Evolutionary conservation across 805 yeast species (phyloP).

Genomic region (Lipomyces sp.): DNA sequence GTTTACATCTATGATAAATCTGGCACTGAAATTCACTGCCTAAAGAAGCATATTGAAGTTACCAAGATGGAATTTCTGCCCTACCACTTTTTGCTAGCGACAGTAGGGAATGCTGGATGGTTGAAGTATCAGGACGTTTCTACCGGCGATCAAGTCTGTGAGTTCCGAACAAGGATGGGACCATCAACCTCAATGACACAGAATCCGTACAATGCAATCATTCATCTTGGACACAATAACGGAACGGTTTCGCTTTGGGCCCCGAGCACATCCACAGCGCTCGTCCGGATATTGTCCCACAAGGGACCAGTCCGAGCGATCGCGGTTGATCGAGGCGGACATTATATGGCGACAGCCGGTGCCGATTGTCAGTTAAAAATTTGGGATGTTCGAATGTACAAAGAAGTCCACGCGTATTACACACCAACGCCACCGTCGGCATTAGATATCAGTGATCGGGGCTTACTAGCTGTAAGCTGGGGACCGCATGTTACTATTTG

Average conservation of each 20-base stretch:
- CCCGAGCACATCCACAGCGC: slow-evolving; percentile 82
- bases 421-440: slow-evolving; percentile 85
- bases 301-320: slow-evolving; percentile 87
- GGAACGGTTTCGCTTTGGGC: slow-evolving; percentile 95
- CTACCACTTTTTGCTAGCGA: slow-evolving; percentile 82
- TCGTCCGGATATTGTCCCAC: slow-evolving; percentile 78
- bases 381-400: slow-evolving; percentile 90
- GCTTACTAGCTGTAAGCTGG: slow-evolving; percentile 87
- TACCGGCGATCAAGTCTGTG: slow-evolving; percentile 85
- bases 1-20: slow-evolving; percentile 88
- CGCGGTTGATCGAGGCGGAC: slow-evolving; percentile 88
- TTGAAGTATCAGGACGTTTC: slow-evolving; percentile 94
- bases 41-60: slow-evolving; percentile 87
- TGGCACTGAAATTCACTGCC: slow-evolving; percentile 89
- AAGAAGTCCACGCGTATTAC: slow-evolving; percentile 65
- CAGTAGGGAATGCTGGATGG: slow-evolving; percentile 89
- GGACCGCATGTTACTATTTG: slow-evolving; percentile 94
- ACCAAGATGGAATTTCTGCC: slow-evolving; percentile 86
- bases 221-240: slow-evolving; percentile 90
- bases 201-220: slow-evolving; percentile 94
- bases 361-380: slow-evolving; percentile 82
- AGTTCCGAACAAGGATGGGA: slow-evolving; percentile 83
- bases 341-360: slow-evolving; percentile 92
- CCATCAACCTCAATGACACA: slow-evolving; percentile 87
- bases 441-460: slow-evolving; percentile 82